Evolutionary conservation across 768 basidiomycete genomes (phyloP), one percentile per base, ranked within the genome.

Genomic region (Serendipita sp.): DNA sequence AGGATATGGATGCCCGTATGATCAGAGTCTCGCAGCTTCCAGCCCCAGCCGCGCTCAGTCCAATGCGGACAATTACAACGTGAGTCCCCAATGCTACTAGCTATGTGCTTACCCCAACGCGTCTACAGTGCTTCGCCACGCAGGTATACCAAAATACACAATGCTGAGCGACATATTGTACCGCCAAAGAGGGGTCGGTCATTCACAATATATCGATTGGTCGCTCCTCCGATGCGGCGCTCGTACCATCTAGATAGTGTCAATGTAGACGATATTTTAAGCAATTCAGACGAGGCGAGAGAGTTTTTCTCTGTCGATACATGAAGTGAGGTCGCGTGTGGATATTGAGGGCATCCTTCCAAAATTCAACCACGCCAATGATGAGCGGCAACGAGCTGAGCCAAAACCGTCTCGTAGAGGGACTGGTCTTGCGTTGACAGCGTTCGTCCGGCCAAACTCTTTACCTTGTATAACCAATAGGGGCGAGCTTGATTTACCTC

Each of bases 21-120:
- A 78, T 67, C 75, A 77, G 69, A 70, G 66, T 13, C 74, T 74
- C 62, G 71, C 74, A 45, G 73, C 71, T 28, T 63, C 72, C 20
- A 56, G 43, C 60, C n/a, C 48, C 9, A 16, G n/a, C 62, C 51
- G 53, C 11, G 53, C 53, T 31, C 22, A 28, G 53, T 24, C 31
- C 51, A 78, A 79, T 66, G 77, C 77, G 16, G 78, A 79, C 66
- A 78, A 76, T 72, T 78, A 71, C 72, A 78, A 79, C 67, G 42
- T 41, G 38, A 20, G 60, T 61, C 17, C 42, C 76, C 77, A 65
- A 34, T 53, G 16, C 5, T 16, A 3, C 30, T n/a, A 38, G 33
- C 66, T 9, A 48, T 28, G 50, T 22, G 33, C 30, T 56, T 22
- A 11, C 22, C 48, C 34, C 16, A 24, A 3, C n/a, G 2, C 30